Evolutionary conservation across 2,329 filamentous ascomycete species (phyloP).

Genomic region (Nigrograna mackinnonii): DNA sequence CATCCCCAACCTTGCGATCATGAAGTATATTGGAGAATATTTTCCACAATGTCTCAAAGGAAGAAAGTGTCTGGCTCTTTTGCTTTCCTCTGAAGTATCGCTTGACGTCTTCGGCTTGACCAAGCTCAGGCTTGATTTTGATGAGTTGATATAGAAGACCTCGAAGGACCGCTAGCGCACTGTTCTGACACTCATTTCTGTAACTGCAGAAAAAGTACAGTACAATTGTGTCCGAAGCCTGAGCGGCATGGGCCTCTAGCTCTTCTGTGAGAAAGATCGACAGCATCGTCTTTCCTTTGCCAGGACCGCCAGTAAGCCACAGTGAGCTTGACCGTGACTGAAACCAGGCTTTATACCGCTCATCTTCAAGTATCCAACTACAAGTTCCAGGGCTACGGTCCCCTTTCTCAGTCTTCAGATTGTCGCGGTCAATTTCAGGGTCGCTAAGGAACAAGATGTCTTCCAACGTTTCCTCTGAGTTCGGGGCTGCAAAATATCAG

Average conservation of each 20-base stretch:
- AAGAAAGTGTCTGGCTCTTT: neutral
- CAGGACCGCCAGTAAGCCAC: neutral
- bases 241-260: neutral
- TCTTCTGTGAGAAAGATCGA: neutral
- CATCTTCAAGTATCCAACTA: neutral
- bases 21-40: neutral
- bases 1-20: neutral
- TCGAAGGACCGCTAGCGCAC: neutral
- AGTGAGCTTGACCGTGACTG: neutral
- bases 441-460: neutral
- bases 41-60: neutral
- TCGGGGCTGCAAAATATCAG: no score
- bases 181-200: neutral
- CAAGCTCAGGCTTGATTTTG: neutral
- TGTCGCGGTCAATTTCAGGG: neutral
- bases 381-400: neutral
- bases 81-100: neutral
- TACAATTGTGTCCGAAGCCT: neutral
- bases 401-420: neutral
- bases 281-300: neutral
- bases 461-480: neutral
- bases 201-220: slow-evolving; percentile 1
- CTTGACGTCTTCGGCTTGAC: neutral
- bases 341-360: neutral
- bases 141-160: neutral